Percentiles rank a stretch among this genome's conserved stretches.
These are phyloP conservation scores for Monilinia polystroma DNA, from an alignment of 2,329 filamentous ascomycete species.

Conservation along the genomic window DNA sequence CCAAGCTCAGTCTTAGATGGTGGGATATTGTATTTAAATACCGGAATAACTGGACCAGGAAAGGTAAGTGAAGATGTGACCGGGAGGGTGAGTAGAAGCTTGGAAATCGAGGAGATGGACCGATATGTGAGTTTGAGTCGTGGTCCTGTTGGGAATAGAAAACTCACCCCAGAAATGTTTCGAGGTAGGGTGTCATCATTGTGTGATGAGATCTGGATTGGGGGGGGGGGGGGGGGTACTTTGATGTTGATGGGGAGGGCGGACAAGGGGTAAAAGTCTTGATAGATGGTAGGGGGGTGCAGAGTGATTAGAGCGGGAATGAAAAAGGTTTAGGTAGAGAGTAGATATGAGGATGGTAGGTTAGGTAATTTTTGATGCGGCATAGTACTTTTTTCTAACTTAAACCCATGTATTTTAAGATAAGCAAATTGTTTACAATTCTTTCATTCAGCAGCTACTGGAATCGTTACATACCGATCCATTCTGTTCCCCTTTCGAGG, in stretches of 20 bases:
- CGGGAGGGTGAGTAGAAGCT: neutral
- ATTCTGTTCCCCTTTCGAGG: too few species aligned
- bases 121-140: neutral
- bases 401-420: too few species aligned
- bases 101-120: neutral
- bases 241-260: neutral
- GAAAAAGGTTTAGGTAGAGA: too few species aligned
- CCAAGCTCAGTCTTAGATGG: neutral
- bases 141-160: neutral
- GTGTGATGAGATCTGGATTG: neutral
- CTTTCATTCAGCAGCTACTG: too few species aligned
- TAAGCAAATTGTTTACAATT: too few species aligned
- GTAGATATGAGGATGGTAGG: too few species aligned
- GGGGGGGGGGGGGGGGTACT: neutral
- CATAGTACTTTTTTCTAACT: too few species aligned
- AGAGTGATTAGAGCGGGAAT: too few species aligned
- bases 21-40: neutral
- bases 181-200: neutral
- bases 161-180: neutral
- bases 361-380: too few species aligned
- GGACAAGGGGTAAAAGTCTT: too few species aligned
- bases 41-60: neutral
- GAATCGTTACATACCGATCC: too few species aligned
- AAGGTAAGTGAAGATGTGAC: neutral
- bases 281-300: too few species aligned